Evolutionary conservation across 2,329 filamentous ascomycete genomes (phyloP).

Genomic region (Botryotinia narcissicola): DNA sequence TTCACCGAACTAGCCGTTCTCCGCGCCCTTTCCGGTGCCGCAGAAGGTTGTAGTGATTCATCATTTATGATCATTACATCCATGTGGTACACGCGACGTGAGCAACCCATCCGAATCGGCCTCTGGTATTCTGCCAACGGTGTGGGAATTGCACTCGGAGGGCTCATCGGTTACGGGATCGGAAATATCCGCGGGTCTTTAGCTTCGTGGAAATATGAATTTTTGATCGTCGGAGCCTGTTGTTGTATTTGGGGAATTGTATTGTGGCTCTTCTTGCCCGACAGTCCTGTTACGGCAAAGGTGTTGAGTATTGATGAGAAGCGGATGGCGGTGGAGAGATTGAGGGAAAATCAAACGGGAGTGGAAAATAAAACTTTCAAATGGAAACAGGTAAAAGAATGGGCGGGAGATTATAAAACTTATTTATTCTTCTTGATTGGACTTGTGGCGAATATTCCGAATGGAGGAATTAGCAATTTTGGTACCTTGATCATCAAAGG

Average conservation of each 20-base stretch:
- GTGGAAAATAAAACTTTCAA: slow-evolving; percentile 41
- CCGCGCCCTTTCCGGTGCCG: background rate
- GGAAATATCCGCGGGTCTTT: slow-evolving; percentile 51
- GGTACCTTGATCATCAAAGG: slow-evolving; percentile 56
- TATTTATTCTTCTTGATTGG: slow-evolving; percentile 47
- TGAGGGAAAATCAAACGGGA: slow-evolving; percentile 37
- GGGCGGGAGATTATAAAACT: slow-evolving; percentile 23
- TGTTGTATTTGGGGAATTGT: slow-evolving; percentile 42
- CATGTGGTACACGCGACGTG: slow-evolving; percentile 52
- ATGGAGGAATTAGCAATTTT: slow-evolving; percentile 57
- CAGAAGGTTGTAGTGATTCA: slow-evolving; percentile 43
- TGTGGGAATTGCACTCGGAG: slow-evolving; percentile 57
- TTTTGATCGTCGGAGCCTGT: slow-evolving; percentile 49
- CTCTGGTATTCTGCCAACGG: slow-evolving; percentile 59
- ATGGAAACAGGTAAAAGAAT: slow-evolving; percentile 34
- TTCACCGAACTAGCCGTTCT: slow-evolving; percentile 7
- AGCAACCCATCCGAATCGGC: slow-evolving; percentile 60
- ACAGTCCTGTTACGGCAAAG: slow-evolving; percentile 29
- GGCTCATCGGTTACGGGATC: slow-evolving; percentile 54
- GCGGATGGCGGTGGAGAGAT: slow-evolving; percentile 40
- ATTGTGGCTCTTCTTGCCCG: slow-evolving; percentile 35
- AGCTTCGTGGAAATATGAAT: slow-evolving; percentile 56
- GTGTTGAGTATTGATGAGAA: slow-evolving; percentile 28
- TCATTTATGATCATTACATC: slow-evolving; percentile 54
- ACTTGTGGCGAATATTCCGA: slow-evolving; percentile 50